Evolutionary conservation across 2,329 filamentous ascomycete species (phyloP).

Genomic region (Colletotrichum sp.): DNA sequence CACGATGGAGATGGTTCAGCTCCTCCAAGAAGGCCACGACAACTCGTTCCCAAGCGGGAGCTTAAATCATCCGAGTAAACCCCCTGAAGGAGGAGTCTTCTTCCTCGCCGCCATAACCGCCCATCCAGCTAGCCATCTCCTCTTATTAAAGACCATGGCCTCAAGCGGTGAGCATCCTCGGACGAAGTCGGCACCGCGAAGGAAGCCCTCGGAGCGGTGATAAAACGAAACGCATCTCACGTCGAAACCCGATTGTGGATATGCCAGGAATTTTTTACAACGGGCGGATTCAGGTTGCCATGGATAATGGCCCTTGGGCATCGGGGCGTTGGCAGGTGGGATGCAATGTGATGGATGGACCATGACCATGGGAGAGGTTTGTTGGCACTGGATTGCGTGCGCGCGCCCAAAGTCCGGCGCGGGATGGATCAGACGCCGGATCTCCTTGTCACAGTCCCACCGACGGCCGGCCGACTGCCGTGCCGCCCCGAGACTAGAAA

Average conservation of each 20-base stretch:
- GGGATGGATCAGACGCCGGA: not conserved
- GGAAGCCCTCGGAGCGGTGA: not conserved
- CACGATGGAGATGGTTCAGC: not conserved
- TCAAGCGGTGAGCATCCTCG: not conserved
- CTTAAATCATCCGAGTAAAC: not conserved
- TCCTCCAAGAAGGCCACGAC: not conserved
- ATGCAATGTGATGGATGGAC: not conserved
- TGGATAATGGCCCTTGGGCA: not conserved
- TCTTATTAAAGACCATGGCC: not conserved
- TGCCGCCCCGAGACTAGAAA: conserved; percentile 4
- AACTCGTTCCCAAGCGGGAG: not conserved
- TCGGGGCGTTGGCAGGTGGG: not conserved
- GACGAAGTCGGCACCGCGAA: not conserved
- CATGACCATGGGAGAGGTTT: not conserved
- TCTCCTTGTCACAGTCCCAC: not conserved
- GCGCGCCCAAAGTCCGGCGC: not conserved
- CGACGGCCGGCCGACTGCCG: conserved; percentile 20
- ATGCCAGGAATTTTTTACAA: not conserved
- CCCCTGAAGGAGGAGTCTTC: not conserved
- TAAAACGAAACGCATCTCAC: not conserved
- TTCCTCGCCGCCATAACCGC: not conserved
- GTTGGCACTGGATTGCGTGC: not conserved
- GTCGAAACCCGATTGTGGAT: conserved; percentile 8
- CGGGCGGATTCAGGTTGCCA: not conserved
- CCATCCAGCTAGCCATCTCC: not conserved